Evolutionary conservation across 345 rosid species (phyloP), one percentile per base, ranked within the genome.

Genomic region (Linum usitatissimum): DNA sequence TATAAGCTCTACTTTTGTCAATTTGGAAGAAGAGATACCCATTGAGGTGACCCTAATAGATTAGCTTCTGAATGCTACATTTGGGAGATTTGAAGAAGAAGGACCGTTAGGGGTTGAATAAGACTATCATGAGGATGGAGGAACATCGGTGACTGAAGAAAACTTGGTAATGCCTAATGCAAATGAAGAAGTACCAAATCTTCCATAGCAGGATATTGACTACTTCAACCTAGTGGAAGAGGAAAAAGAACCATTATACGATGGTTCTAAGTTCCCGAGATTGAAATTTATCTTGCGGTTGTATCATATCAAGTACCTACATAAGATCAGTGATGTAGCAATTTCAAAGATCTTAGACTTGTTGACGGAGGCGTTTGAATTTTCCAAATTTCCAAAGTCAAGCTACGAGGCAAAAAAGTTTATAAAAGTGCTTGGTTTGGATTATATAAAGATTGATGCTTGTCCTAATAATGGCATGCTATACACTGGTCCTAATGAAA

Each of bases 371-470:
- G 53, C 23, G 2, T 14, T 60, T 30, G 18, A 49, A 14, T 9
- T 57, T 59, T 58, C 58, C 5, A 60, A 3, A 51, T 7, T 63
- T 40, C 36, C 67, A 5, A 56, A 14, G 3, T 55, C 62, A 9
- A 7, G 34, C 8, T 68, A 62, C 56, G 63, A 56, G 17, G 36
- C 67, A 9, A 65, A 60, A 7, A 71, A 61, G 1, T 23, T 54
- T 6, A 3, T 71, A 3, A 30, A 15, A 9, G 69, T 14, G 15
- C 39, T 71, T 0, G 53, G 58, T 5, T 31, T 71, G 17, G n/a
- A 42, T 1, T 65, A 71, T 65, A 55, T 15, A 13, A 65, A 61
- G 45, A 71, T 65, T 17, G 53, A 71, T 71, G 66, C 59, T 1
- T 65, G 66, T 5, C 30, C 6, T 4, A 65, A 60, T 19, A 28